Conservation (phyloP, 805 yeast genomes). For the Kregervanrija fluxuum region DNA sequence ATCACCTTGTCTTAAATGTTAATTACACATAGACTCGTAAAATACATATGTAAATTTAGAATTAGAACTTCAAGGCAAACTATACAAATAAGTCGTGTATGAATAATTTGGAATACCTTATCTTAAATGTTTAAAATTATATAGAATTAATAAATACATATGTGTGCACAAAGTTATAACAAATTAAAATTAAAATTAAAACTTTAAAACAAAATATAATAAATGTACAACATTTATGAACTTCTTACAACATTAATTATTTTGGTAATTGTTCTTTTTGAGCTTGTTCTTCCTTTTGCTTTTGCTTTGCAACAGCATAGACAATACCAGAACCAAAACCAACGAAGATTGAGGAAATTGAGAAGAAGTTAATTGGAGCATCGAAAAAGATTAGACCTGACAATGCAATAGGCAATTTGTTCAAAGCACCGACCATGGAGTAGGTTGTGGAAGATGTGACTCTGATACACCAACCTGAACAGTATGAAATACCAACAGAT, state of each 20-base stretch:
- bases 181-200: no score
- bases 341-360: constrained; percentile 78
- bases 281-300: constrained; percentile 50
- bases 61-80: no score
- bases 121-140: no score
- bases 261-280: constrained; percentile 26
- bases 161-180: no score
- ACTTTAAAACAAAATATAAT: not conserved
- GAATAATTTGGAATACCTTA: not conserved
- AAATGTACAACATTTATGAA: not conserved
- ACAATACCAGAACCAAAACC: constrained; percentile 96
- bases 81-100: constrained; percentile 6
- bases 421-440: constrained; percentile 98
- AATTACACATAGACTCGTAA: no score
- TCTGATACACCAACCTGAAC: constrained; percentile 99
- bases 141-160: no score
- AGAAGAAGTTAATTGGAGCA: constrained; percentile 89
- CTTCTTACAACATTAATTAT: constrained; percentile 9
- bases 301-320: constrained; percentile 91
- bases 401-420: constrained; percentile 95
- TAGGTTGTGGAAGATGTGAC: constrained; percentile 97
- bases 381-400: constrained; percentile 93
- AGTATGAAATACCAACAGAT: constrained; percentile 95
- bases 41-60: no score
- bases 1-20: no score